Evolutionary conservation across 1,139 yeast genomes (phyloP).

Genomic region (Diutina pseudorugosa): DNA sequence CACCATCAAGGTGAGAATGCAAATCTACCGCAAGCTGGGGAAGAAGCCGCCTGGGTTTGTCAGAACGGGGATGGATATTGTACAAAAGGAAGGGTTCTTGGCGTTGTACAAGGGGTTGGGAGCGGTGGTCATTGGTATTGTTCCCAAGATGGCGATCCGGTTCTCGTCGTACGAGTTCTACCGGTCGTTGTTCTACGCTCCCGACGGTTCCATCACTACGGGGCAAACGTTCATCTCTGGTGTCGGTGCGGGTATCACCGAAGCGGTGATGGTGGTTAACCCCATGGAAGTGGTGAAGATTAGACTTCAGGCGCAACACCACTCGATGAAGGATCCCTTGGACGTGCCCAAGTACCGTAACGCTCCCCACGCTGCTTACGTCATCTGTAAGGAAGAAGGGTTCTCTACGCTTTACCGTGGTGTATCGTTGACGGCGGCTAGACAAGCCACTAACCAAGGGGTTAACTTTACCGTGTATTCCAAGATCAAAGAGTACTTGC

Average conservation of each 20-base stretch:
- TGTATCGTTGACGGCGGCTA: constrained; percentile 88
- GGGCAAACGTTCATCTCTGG: constrained; percentile 79
- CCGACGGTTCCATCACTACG: constrained; percentile 60
- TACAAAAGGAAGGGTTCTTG: constrained; percentile 67
- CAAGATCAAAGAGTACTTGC: constrained; percentile 61
- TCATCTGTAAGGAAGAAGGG: constrained; percentile 87
- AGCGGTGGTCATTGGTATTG: constrained; percentile 94
- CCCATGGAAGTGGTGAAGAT: constrained; percentile 96
- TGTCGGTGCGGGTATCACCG: constrained; percentile 95
- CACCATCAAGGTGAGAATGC: constrained; percentile 96
- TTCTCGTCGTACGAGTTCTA: constrained; percentile 89
- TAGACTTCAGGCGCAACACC: constrained; percentile 91
- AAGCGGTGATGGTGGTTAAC: constrained; percentile 87
- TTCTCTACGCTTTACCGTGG: constrained; percentile 84
- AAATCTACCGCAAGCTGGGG: constrained; percentile 55
- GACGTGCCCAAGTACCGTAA: constrained; percentile 78
- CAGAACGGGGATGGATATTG: constrained; percentile 69
- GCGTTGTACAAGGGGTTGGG: constrained; percentile 93
- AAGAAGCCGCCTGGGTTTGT: constrained; percentile 76
- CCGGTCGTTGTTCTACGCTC: constrained; percentile 54
- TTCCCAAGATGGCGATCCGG: constrained; percentile 96
- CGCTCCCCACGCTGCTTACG: constrained; percentile 83
- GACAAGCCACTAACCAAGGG: constrained; percentile 98
- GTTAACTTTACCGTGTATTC: constrained; percentile 95
- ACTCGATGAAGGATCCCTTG: constrained; percentile 75